Conservation (phyloP, 2,329 filamentous ascomycete genomes). For the Trichoderma hamatum region DNA sequence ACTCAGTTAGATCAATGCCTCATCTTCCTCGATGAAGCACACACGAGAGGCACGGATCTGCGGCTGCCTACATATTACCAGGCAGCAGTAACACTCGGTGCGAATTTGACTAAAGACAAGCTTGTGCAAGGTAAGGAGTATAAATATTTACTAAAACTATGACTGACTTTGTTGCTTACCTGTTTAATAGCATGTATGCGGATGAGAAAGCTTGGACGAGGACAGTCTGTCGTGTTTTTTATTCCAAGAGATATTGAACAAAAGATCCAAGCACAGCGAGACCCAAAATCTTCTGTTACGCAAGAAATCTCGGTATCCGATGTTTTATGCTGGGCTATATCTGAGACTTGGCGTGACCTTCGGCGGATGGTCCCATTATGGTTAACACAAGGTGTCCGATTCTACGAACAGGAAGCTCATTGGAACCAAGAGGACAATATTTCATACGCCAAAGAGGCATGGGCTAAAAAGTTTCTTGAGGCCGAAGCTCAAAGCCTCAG, state of each 20-base stretch:
- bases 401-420: conserved; percentile 29
- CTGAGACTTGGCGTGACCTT: conserved; percentile 57
- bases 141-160: too few relatives aligned
- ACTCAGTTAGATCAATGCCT: conserved; percentile 60
- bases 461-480: background rate
- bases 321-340: conserved; percentile 62
- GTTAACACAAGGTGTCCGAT: conserved; percentile 61
- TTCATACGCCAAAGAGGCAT: background rate
- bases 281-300: background rate
- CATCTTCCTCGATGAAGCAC: conserved; percentile 69
- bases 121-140: conserved; percentile 62
- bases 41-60: conserved; percentile 70
- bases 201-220: conserved; percentile 65
- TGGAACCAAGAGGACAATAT: background rate
- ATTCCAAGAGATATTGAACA: conserved; percentile 59
- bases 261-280: conserved; percentile 47
- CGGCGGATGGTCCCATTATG: conserved; percentile 59
- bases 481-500: background rate
- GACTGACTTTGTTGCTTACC: conserved; percentile 16
- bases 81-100: conserved; percentile 68
- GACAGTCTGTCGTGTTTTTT: conserved; percentile 65
- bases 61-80: conserved; percentile 58
- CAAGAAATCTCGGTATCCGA: conserved; percentile 51
- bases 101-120: conserved; percentile 66
- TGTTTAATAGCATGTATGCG: conserved; percentile 62